Conservation (phyloP, 306 rosid species). For the Quercus dentata region DNA sequence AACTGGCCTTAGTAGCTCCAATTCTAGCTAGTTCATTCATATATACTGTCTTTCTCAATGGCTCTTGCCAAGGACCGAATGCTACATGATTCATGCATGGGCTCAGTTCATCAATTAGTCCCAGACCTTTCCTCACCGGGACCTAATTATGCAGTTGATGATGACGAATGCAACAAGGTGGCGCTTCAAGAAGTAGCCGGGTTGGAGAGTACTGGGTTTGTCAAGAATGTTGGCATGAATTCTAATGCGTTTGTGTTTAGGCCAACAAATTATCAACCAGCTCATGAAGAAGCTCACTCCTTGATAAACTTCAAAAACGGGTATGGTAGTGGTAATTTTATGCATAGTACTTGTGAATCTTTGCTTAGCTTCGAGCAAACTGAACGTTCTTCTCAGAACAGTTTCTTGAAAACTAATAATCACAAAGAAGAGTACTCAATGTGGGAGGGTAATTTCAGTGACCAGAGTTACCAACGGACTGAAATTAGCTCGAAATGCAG, state of each 20-base stretch:
- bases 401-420: constrained; percentile 12
- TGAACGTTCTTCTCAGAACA: constrained; percentile 6
- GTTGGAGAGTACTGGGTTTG: constrained; percentile 25
- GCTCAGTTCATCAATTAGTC: not conserved
- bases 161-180: constrained; percentile 13
- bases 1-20: constrained; percentile 10
- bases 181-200: constrained; percentile 29
- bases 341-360: constrained; percentile 33
- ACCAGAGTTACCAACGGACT: constrained; percentile 34
- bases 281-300: constrained; percentile 42
- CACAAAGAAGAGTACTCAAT: constrained; percentile 28
- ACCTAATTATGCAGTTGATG: constrained; percentile 6
- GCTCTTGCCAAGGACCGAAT: constrained; percentile 44
- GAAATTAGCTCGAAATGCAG: constrained; percentile 28
- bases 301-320: constrained; percentile 57
- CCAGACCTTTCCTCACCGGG: not conserved
- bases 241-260: constrained; percentile 26
- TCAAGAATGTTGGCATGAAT: constrained; percentile 25
- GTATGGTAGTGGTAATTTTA: not conserved
- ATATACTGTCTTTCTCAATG: constrained; percentile 23
- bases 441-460: constrained; percentile 26
- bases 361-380: constrained; percentile 67
- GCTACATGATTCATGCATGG: constrained; percentile 23
- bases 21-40: not conserved
- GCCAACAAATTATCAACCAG: constrained; percentile 22